Conservation (phyloP, 495 filamentous ascomycete species). For the Lasiosphaeris hirsuta region DNA sequence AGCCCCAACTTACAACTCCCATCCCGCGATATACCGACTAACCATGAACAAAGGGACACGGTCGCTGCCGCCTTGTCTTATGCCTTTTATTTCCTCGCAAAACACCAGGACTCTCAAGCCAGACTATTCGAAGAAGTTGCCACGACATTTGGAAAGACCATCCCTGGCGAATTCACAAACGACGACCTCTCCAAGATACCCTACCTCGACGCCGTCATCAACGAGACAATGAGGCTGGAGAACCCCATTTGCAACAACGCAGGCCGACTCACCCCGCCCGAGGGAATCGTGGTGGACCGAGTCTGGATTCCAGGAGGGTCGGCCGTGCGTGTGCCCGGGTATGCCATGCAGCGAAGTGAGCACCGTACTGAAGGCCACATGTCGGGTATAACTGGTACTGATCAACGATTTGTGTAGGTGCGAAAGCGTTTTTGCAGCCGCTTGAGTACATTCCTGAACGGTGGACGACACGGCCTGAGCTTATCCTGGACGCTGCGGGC, state of each 20-base stretch:
- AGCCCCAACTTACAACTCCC: background rate
- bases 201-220: conserved; percentile 48
- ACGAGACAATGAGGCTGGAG: conserved; percentile 55
- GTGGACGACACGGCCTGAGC: conserved; percentile 45
- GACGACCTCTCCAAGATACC: conserved; percentile 14
- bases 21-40: background rate
- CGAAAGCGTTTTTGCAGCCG: conserved; percentile 1
- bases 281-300: conserved; percentile 47
- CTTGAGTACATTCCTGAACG: conserved; percentile 47
- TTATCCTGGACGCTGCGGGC: conserved; percentile 43
- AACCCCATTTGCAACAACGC: conserved; percentile 47
- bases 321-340: conserved; percentile 42
- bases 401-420: too few relatives aligned
- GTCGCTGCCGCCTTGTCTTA: conserved; percentile 18
- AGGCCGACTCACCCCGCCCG: conserved; percentile 41
- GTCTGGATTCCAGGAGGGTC: conserved; percentile 42
- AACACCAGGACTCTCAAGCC: conserved; percentile 1
- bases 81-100: conserved; percentile 18
- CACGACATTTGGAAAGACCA: conserved; percentile 12
- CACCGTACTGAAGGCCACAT: conserved; percentile 1
- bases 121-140: conserved; percentile 7
- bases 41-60: conserved; percentile 12
- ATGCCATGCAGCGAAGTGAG: conserved; percentile 33
- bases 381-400: too few relatives aligned
- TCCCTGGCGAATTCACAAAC: conserved; percentile 13